A percentile compares a stretch with the other conserved stretches of the same genome.
Evolutionary conservation across 441 rosid species (phyloP).

Genomic region (Kokia cookei): DNA sequence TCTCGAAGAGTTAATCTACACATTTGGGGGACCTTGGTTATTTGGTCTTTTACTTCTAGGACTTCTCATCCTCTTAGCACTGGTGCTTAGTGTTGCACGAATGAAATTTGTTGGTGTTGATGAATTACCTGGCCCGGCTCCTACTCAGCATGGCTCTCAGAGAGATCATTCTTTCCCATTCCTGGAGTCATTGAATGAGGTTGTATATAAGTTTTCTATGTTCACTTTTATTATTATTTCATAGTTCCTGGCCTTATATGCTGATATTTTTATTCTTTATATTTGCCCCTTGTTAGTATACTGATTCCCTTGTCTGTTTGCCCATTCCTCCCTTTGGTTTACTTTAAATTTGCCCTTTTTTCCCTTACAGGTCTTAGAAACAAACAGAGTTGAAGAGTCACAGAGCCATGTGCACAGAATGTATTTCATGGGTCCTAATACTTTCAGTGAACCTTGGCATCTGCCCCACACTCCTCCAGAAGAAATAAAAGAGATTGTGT

Average conservation of each 20-base stretch:
- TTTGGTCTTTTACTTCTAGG: conserved; percentile 86
- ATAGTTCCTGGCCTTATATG: neutral
- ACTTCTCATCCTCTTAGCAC: conserved; percentile 85
- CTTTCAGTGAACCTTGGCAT: conserved; percentile 98
- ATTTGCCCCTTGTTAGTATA: neutral
- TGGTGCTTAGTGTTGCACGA: conserved; percentile 98
- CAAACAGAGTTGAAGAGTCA: conserved; percentile 97
- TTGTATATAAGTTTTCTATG: conserved; percentile 21
- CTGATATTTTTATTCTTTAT: neutral
- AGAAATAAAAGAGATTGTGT: conserved; percentile 97
- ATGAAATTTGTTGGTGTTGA: conserved; percentile 98
- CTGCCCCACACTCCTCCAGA: conserved; percentile 96
- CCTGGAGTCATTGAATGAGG: conserved; percentile 98
- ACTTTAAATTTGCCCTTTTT: conserved; percentile 1
- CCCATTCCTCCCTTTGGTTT: neutral
- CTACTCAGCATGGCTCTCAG: conserved; percentile 94
- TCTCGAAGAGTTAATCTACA: conserved; percentile 95
- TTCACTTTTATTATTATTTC: neutral
- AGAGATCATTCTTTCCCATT: conserved; percentile 98
- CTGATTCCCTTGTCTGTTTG: neutral
- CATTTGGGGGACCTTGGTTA: conserved; percentile 99
- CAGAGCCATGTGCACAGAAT: conserved; percentile 94
- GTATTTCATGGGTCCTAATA: conserved; percentile 98
- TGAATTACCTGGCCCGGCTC: conserved; percentile 90
- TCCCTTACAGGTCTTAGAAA: conserved; percentile 80